These are phyloP conservation scores for Coniochaeta ligniaria DNA, from an alignment of 2,329 filamentous ascomycete species.

Conservation along the genomic window DNA sequence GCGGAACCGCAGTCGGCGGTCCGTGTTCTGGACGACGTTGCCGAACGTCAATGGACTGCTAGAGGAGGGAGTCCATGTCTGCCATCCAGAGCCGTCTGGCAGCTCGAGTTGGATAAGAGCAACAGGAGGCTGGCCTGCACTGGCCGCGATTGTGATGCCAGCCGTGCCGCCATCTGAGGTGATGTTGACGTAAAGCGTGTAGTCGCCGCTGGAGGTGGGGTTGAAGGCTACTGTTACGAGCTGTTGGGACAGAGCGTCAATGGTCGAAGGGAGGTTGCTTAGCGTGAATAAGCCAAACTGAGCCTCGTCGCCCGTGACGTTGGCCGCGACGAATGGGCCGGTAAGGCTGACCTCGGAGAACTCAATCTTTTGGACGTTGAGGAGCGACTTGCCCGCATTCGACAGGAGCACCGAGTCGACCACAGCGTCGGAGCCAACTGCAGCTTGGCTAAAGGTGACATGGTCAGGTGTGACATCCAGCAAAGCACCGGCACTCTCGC, in stretches of 20 bases:
- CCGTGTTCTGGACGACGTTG: slow-evolving; percentile 44
- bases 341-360: slow-evolving; percentile 34
- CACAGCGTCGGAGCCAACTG: slow-evolving; percentile 31
- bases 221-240: slow-evolving; percentile 40
- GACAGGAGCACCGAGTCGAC: slow-evolving; percentile 36
- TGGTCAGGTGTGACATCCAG: slow-evolving; percentile 38
- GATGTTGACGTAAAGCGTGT: slow-evolving; percentile 40
- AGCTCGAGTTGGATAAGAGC: slow-evolving; percentile 28
- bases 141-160: slow-evolving; percentile 39
- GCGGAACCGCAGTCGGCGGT: slow-evolving; percentile 39
- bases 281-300: slow-evolving; percentile 41
- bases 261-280: slow-evolving; percentile 33
- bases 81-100: neutral
- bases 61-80: neutral
- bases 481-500: slow-evolving; percentile 36
- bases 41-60: slow-evolving; percentile 44
- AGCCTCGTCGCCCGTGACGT: slow-evolving; percentile 22
- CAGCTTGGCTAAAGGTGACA: slow-evolving; percentile 40
- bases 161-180: slow-evolving; percentile 40
- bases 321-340: slow-evolving; percentile 36
- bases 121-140: slow-evolving; percentile 38
- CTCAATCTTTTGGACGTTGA: slow-evolving; percentile 35
- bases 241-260: slow-evolving; percentile 29
- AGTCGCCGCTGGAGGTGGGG: slow-evolving; percentile 37
- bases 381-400: slow-evolving; percentile 37